These are phyloP conservation scores for Symbiodinium pilosum DNA, from an alignment of 73 alveolate genomes.

Conservation along the genomic window DNA sequence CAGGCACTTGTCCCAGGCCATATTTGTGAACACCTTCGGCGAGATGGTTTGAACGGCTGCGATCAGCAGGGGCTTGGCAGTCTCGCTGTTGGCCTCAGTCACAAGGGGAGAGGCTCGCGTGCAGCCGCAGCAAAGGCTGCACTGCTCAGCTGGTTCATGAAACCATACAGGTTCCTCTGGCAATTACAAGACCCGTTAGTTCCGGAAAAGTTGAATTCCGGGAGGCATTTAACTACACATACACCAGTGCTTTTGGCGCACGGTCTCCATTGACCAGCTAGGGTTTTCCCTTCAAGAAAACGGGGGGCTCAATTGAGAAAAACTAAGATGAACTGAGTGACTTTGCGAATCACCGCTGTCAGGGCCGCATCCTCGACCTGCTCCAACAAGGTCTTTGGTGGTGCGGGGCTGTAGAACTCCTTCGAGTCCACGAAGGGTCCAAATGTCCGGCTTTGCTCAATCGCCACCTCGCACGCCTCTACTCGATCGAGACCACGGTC, in stretches of 20 bases:
- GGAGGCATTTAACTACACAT: too few relatives aligned
- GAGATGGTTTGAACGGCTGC: background rate
- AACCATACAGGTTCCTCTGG: too few relatives aligned
- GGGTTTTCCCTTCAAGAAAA: too few relatives aligned
- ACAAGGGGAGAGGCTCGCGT: too few relatives aligned
- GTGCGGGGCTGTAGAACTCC: constrained; percentile 2
- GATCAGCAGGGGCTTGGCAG: background rate
- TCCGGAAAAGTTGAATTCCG: too few relatives aligned
- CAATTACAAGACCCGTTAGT: too few relatives aligned
- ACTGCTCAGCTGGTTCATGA: too few relatives aligned
- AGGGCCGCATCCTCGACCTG: background rate
- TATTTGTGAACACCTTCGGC: background rate
- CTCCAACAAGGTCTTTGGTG: background rate
- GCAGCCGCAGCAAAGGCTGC: too few relatives aligned
- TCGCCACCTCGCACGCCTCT: constrained; percentile 75
- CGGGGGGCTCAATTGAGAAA: too few relatives aligned
- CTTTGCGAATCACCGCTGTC: background rate
- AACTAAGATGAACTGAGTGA: too few relatives aligned
- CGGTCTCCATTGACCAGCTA: too few relatives aligned
- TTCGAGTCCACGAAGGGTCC: constrained; percentile 92
- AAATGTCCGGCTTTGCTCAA: constrained; percentile 46
- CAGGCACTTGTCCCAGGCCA: background rate
- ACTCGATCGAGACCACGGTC: constrained; percentile 64
- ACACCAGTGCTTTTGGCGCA: too few relatives aligned
- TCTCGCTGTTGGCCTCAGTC: background rate